A percentile compares a stretch with the other conserved stretches of the same genome.
phyloP scores from a whole-genome alignment of 805 yeast genomes.

The Wickerhamiella siamensis region DNA sequence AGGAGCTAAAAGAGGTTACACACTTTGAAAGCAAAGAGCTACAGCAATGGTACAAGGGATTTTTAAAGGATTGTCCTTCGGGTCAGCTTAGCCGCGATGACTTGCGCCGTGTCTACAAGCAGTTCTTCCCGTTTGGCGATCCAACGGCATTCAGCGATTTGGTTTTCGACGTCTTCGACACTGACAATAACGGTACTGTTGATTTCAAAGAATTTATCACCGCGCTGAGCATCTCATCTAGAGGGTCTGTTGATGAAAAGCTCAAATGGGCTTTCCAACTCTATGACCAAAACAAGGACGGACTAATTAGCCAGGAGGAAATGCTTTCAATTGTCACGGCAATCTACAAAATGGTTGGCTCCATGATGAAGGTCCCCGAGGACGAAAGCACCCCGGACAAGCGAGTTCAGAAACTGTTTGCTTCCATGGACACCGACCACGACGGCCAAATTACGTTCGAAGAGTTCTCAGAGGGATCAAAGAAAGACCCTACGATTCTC shows the following conservation, averaged over 20 bases:
- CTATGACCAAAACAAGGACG: conserved; percentile 73
- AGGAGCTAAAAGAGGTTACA: conserved; percentile 69
- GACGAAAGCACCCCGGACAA: conserved; percentile 88
- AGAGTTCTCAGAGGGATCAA: conserved; percentile 73
- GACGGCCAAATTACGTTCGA: conserved; percentile 60
- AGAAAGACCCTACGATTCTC: conserved; percentile 60
- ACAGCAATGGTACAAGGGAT: conserved; percentile 98
- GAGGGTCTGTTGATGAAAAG: conserved; percentile 77
- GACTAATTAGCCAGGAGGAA: conserved; percentile 61
- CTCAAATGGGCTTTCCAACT: conserved; percentile 78
- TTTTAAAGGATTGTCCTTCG: conserved; percentile 80
- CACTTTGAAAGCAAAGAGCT: conserved; percentile 85
- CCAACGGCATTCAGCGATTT: conserved; percentile 82
- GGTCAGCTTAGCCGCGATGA: conserved; percentile 81
- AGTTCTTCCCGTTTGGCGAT: conserved; percentile 96
- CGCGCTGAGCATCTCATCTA: conserved; percentile 70
- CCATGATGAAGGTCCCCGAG: conserved; percentile 75
- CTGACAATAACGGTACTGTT: conserved; percentile 61
- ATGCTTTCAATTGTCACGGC: conserved; percentile 67
- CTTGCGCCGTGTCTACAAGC: conserved; percentile 82
- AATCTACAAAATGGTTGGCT: conserved; percentile 88
- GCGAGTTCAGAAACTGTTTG: conserved; percentile 70
- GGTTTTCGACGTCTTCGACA: conserved; percentile 80
- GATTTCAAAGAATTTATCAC: conserved; percentile 88
- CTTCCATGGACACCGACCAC: conserved; percentile 51